Percentiles rank a stretch among this genome's conserved stretches.
Evolutionary conservation across 1,284 basidiomycete species (phyloP).

Genomic region (Melampsora occidentalis): DNA sequence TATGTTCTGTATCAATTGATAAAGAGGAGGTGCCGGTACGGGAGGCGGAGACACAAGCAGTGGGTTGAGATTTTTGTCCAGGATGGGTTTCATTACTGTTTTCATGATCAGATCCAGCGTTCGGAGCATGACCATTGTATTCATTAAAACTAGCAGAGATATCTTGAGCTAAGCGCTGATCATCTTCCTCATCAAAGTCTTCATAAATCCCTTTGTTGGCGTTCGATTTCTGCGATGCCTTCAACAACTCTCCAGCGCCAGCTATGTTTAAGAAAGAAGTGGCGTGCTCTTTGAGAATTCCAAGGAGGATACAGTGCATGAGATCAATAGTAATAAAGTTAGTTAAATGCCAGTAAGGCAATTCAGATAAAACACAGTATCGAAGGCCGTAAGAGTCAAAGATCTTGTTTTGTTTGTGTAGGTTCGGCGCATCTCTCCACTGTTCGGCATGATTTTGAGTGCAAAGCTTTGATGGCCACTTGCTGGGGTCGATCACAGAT

Average conservation of each 20-base stretch:
- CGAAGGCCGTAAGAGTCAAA: neutral
- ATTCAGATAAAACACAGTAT: constrained; percentile 12
- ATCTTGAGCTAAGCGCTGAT: no score
- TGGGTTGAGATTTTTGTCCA: no score
- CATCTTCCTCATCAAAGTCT: neutral
- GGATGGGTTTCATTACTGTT: no score
- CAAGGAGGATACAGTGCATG: constrained; percentile 27
- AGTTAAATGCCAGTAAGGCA: constrained; percentile 24
- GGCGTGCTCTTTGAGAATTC: constrained; percentile 22
- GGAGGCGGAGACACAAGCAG: no score
- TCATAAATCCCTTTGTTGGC: neutral
- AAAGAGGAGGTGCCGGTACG: no score
- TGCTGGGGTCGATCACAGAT: neutral
- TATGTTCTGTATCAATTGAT: no score
- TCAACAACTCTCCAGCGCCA: constrained; percentile 4
- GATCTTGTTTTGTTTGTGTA: no score
- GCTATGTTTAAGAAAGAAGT: neutral
- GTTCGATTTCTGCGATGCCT: neutral
- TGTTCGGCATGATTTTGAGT: neutral
- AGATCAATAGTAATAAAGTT: constrained; percentile 4
- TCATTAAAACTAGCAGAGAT: no score
- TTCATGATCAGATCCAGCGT: no score
- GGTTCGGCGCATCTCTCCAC: constrained; percentile 7
- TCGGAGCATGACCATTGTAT: no score
- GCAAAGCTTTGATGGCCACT: neutral